Conservation (phyloP, 2,329 filamentous ascomycete species). For the Coniochaeta hoffmannii region DNA sequence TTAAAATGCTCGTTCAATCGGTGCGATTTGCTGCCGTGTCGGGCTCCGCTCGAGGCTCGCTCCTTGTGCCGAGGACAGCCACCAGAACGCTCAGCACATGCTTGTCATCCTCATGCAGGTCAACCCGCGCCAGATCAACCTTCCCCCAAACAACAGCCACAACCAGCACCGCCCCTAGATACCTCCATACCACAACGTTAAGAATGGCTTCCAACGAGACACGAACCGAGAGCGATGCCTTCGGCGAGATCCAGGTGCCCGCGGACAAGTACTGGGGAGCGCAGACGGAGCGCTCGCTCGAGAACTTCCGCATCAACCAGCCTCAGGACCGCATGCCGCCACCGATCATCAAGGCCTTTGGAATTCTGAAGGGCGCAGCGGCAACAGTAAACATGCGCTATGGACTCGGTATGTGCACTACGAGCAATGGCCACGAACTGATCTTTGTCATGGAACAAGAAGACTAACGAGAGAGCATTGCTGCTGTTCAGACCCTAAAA, state of each 20-base stretch:
- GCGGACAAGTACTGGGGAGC: slow-evolving; percentile 97
- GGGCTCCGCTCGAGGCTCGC: slow-evolving; percentile 20
- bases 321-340: slow-evolving; percentile 97
- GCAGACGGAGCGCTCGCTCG: slow-evolving; percentile 90
- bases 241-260: slow-evolving; percentile 90
- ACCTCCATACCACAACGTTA: slow-evolving; percentile 36
- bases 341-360: slow-evolving; percentile 86
- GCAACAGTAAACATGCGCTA: slow-evolving; percentile 93
- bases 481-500: slow-evolving; percentile 61
- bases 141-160: slow-evolving; percentile 17
- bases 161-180: slow-evolving; percentile 17
- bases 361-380: slow-evolving; percentile 93
- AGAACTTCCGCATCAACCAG: slow-evolving; percentile 99
- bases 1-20: slow-evolving; percentile 26
- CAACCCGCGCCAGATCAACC: slow-evolving; percentile 12
- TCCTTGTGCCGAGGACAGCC: slow-evolving; percentile 25
- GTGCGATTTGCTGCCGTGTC: slow-evolving; percentile 22
- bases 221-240: slow-evolving; percentile 91
- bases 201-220: slow-evolving; percentile 45
- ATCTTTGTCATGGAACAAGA: neutral
- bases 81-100: slow-evolving; percentile 27
- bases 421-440: neutral
- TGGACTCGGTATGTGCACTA: slow-evolving; percentile 61
- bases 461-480: slow-evolving; percentile 7
- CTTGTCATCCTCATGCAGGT: slow-evolving; percentile 14